These are phyloP conservation scores for Triangularia verruculosa DNA, from an alignment of 2,329 filamentous ascomycete species.

Conservation along the genomic window DNA sequence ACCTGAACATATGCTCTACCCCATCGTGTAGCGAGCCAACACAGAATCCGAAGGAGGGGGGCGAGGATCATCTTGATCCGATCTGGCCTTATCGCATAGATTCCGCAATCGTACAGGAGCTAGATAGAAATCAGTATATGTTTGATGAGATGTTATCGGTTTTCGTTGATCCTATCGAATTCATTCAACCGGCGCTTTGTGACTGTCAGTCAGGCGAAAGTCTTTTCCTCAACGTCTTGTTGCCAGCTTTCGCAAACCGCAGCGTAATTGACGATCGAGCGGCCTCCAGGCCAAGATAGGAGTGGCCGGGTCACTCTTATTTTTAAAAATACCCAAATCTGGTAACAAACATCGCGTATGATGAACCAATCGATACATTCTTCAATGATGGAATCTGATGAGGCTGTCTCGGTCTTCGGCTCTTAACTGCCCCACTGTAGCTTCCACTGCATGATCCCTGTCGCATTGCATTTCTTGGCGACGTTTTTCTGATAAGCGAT, in stretches of 20 bases:
- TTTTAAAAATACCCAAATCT: too few relatives aligned
- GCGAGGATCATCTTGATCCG: not conserved
- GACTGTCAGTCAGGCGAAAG: not conserved
- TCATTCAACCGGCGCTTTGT: not conserved
- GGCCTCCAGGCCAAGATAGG: too few relatives aligned
- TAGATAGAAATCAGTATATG: not conserved
- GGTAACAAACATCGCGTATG: too few relatives aligned
- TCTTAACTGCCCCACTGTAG: not conserved
- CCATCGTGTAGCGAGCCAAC: not conserved
- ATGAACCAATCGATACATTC: too few relatives aligned
- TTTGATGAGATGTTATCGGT: not conserved
- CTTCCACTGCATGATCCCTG: not conserved
- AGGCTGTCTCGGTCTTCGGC: not conserved
- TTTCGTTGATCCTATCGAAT: not conserved
- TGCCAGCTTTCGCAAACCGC: not conserved
- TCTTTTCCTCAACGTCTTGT: not conserved
- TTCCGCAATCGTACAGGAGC: too few relatives aligned
- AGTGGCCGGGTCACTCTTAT: too few relatives aligned
- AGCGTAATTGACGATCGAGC: not conserved
- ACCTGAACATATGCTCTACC: too few relatives aligned
- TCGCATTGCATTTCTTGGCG: not conserved
- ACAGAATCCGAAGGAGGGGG: not conserved
- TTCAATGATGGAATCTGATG: too few relatives aligned
- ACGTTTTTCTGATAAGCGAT: slow-evolving; percentile 27
- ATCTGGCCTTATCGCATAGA: too few relatives aligned